Conservation (phyloP, 2,329 filamentous ascomycete species). For the Fusarium agapanthi region DNA sequence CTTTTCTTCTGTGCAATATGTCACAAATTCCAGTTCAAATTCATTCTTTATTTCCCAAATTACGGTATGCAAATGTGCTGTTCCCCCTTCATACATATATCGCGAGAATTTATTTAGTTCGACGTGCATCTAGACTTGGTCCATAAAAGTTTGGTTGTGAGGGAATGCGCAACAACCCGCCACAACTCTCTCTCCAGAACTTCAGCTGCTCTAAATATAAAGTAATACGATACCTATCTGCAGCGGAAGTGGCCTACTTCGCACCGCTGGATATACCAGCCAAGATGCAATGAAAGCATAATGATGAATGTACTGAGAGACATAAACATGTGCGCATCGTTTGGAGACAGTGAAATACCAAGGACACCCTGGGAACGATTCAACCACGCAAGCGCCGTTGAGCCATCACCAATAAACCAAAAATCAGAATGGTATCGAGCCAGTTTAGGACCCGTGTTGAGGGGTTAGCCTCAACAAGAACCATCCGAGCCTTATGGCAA, state of each 20-base stretch:
- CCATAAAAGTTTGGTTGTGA: neutral
- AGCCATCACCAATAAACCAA: conserved; percentile 25
- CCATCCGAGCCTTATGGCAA: conserved; percentile 40
- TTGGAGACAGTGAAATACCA: conserved; percentile 42
- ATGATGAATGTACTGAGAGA: neutral
- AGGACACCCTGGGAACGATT: conserved; percentile 31
- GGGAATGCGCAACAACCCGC: no score
- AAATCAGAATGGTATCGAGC: conserved; percentile 24
- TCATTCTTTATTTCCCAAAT: neutral
- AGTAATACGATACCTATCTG: neutral
- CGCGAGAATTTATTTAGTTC: neutral
- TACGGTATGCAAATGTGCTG: neutral
- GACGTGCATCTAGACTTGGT: no score
- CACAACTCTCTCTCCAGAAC: neutral
- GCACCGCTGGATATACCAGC: conserved; percentile 35
- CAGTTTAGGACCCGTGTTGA: conserved; percentile 15
- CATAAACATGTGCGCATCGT: conserved; percentile 22
- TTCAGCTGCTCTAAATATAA: neutral
- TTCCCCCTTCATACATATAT: neutral
- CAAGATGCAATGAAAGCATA: conserved; percentile 36
- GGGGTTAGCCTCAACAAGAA: conserved; percentile 41
- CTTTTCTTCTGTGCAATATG: neutral
- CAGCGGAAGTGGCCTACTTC: conserved; percentile 20
- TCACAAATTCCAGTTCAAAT: neutral
- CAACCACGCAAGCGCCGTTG: conserved; percentile 30